phyloP scores from a whole-genome alignment of 352 stramenopile genomes.

The Pythium rishiriense region DNA sequence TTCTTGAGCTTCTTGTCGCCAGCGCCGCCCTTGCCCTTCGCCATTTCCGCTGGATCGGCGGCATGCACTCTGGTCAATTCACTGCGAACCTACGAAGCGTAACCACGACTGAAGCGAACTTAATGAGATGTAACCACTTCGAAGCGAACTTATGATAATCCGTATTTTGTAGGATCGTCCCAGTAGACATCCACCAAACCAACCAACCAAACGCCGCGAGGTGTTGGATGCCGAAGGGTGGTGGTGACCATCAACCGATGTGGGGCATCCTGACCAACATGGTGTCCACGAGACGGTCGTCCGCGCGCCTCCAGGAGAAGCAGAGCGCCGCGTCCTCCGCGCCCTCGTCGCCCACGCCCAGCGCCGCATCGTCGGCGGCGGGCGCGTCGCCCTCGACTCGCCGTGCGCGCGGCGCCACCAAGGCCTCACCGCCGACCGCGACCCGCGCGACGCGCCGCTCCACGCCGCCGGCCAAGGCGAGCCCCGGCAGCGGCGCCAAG shows the following conservation, averaged over 20 bases:
- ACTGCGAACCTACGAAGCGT: no score
- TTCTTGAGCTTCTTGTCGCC: slow-evolving; percentile 29
- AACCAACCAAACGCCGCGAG: slow-evolving; percentile 19
- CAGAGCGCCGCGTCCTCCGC: slow-evolving; percentile 18
- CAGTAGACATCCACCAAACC: slow-evolving; percentile 6
- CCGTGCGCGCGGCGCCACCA: slow-evolving; percentile 18
- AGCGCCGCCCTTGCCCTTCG: slow-evolving; percentile 19
- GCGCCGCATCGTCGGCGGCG: slow-evolving; percentile 1
- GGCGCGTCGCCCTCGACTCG: background rate
- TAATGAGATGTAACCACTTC: slow-evolving; percentile 6
- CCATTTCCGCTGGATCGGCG: slow-evolving; percentile 10
- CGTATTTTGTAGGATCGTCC: slow-evolving; percentile 15
- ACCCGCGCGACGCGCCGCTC: background rate
- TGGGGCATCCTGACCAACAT: slow-evolving; percentile 41
- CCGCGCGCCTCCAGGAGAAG: slow-evolving; percentile 61
- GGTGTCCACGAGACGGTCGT: slow-evolving; percentile 65
- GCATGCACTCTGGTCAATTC: background rate
- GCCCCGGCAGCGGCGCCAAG: slow-evolving; percentile 16
- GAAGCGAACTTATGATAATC: slow-evolving; percentile 14
- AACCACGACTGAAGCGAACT: no score
- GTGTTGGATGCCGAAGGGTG: background rate
- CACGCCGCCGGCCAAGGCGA: background rate
- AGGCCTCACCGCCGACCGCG: slow-evolving; percentile 20
- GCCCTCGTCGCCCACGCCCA: slow-evolving; percentile 24
- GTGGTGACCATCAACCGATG: slow-evolving; percentile 27